Evolutionary conservation across 306 rosid genomes (phyloP), one percentile per base, ranked within the genome.

Genomic region (Prinsepia uniflora): DNA sequence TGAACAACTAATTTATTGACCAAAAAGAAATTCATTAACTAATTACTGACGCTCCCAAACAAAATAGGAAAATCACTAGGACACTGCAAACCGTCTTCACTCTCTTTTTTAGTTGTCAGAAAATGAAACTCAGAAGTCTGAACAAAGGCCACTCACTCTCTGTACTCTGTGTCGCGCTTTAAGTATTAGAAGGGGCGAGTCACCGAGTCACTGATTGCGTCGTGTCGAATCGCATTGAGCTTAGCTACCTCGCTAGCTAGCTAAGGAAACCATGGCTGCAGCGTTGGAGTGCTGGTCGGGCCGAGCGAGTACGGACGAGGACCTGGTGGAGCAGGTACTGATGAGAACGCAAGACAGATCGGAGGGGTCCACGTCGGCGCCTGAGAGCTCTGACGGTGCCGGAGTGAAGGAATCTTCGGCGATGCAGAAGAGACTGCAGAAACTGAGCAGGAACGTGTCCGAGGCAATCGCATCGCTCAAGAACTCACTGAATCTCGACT

Each of bases 231-330:
- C 15, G 52, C 63, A 42, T 55, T 69, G 52, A 70, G 64, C 59
- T 40, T 22, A 45, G 15, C 72, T 3, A 65, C 50, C 15, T 57
- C 13, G 10, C 39, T 55, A 20, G 60, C 60, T 20, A 43, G 41
- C 43, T 11, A 20, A 56, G 34, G 17, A 20, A 68, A 77, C 81
- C 63, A 90, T 90, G 98, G 95, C 96, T 4, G 88, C 96, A 0
- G 96, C 96, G 6, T 49, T 92, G 79, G 98, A 92, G 78, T 92
- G 98, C 81, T 92, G 98, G 98, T 92, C 96, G 14, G 80, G 89
- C 74, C 85, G 96, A 45, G 81, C 84, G 70, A 75, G 78, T 54
- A 76, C 80, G 6, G 95, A 88, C 56, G 96, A 92, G 71, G 92
- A 87, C 60, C 56, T 81, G 83, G 96, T 89, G 60, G 93, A 91